Evolutionary conservation across 345 rosid genomes (phyloP).

Genomic region (Ceriops zippeliana): DNA sequence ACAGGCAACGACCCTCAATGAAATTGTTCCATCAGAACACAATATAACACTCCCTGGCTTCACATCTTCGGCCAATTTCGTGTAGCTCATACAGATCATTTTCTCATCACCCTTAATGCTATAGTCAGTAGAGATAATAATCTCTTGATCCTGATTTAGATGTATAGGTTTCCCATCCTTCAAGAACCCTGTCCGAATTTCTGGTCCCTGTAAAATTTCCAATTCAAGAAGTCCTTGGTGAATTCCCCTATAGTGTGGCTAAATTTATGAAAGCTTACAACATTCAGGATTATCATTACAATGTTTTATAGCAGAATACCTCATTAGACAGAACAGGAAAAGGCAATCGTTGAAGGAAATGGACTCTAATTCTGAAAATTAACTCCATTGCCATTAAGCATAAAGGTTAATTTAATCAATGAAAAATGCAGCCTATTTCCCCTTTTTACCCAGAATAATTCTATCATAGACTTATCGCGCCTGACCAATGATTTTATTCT

Average conservation of each 20-base stretch:
- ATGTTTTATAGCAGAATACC: not conserved
- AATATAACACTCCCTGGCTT: conserved; percentile 29
- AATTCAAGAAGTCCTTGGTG: not conserved
- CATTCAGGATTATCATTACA: not conserved
- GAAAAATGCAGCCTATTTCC: not conserved
- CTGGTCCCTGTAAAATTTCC: conserved; percentile 19
- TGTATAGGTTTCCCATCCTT: conserved; percentile 26
- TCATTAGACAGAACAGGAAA: not conserved
- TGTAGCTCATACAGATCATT: conserved; percentile 29
- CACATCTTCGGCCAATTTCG: conserved; percentile 28
- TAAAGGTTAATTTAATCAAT: not conserved
- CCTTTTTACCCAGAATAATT: not conserved
- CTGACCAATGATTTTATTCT: conserved; percentile 2
- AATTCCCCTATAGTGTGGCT: not conserved
- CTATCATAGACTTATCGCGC: not conserved
- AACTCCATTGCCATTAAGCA: not conserved
- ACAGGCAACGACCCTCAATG: conserved; percentile 24
- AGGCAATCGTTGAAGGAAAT: not conserved
- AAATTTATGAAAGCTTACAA: not conserved
- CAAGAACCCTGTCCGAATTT: conserved; percentile 27
- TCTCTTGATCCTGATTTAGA: conserved; percentile 25
- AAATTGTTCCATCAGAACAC: conserved; percentile 34
- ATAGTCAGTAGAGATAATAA: conserved; percentile 25
- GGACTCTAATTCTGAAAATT: not conserved
- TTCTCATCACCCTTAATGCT: conserved; percentile 29